phyloP scores from a whole-genome alignment of 257 asterid species.

The Coffea eugenioides region DNA sequence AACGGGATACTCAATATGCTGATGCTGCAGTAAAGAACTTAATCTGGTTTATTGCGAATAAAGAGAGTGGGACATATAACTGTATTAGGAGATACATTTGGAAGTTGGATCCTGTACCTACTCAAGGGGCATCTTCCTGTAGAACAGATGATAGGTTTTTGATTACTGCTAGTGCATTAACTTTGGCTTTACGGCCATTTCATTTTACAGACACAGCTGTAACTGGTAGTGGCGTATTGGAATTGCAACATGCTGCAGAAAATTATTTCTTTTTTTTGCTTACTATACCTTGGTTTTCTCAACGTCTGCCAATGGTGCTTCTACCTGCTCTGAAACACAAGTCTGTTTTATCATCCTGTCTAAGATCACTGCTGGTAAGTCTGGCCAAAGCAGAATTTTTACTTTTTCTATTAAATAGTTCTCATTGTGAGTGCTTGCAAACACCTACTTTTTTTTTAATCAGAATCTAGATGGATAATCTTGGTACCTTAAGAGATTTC shows the following conservation, averaged over 20 bases:
- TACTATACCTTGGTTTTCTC: conserved; percentile 87
- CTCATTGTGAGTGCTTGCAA: neutral
- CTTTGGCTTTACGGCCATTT: conserved; percentile 83
- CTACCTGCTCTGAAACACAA: conserved; percentile 89
- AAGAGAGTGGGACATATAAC: conserved; percentile 54
- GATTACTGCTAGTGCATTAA: conserved; percentile 80
- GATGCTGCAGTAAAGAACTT: conserved; percentile 55
- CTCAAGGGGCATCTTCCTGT: conserved; percentile 36
- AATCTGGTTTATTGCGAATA: conserved; percentile 59
- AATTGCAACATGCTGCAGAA: conserved; percentile 46
- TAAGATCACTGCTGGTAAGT: conserved; percentile 79
- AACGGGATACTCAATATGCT: conserved; percentile 42
- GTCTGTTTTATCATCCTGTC: conserved; percentile 78
- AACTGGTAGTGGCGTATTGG: conserved; percentile 42
- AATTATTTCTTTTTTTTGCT: conserved; percentile 69
- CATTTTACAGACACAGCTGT: conserved; percentile 42
- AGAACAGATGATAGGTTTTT: conserved; percentile 69
- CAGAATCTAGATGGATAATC: neutral
- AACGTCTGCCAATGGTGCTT: conserved; percentile 74
- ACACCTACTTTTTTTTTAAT: neutral
- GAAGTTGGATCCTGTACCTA: conserved; percentile 55
- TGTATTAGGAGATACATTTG: conserved; percentile 64
- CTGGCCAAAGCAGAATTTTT: conserved; percentile 16
- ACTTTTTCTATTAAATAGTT: neutral
- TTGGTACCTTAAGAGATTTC: neutral